Percentiles rank a stretch among this genome's conserved stretches.
Evolutionary conservation across 2,329 filamentous ascomycete genomes (phyloP).

Genomic region (Magnaporthiopsis poae): DNA sequence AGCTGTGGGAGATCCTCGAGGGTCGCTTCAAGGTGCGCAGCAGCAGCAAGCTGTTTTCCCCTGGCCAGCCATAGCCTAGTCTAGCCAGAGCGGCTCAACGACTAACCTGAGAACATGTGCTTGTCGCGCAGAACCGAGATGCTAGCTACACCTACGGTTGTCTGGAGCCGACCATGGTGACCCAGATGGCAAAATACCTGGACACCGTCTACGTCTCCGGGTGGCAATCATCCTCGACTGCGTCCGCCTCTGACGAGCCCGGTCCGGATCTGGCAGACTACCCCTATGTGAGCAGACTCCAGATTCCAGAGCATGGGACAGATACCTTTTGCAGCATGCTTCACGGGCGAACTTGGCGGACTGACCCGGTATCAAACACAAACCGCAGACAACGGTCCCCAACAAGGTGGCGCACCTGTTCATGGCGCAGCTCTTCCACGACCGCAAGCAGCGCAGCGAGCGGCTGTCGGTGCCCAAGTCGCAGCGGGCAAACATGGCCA

Average conservation of each 20-base stretch:
- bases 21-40: slow-evolving; percentile 64
- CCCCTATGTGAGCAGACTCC: slow-evolving; percentile 50
- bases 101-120: background rate
- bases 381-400: slow-evolving; percentile 68
- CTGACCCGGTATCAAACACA: background rate
- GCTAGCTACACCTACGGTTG: slow-evolving; percentile 94
- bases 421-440: slow-evolving; percentile 98
- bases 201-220: slow-evolving; percentile 98
- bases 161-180: slow-evolving; percentile 95
- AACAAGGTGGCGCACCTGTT: slow-evolving; percentile 97
- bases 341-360: background rate
- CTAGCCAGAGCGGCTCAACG: background rate
- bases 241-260: slow-evolving; percentile 87
- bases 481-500: slow-evolving; percentile 62
- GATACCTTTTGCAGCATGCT: slow-evolving; percentile 30
- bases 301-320: slow-evolving; percentile 19
- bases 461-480: slow-evolving; percentile 66
- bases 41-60: too few species aligned
- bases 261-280: slow-evolving; percentile 97
- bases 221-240: slow-evolving; percentile 96
- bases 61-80: too few species aligned
- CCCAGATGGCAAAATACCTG: slow-evolving; percentile 97
- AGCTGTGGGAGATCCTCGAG: slow-evolving; percentile 87
- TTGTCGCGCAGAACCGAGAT: slow-evolving; percentile 38
- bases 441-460: slow-evolving; percentile 96